phyloP scores from a whole-genome alignment of 2,329 filamentous ascomycete species.

The Colletotrichum salicis region DNA sequence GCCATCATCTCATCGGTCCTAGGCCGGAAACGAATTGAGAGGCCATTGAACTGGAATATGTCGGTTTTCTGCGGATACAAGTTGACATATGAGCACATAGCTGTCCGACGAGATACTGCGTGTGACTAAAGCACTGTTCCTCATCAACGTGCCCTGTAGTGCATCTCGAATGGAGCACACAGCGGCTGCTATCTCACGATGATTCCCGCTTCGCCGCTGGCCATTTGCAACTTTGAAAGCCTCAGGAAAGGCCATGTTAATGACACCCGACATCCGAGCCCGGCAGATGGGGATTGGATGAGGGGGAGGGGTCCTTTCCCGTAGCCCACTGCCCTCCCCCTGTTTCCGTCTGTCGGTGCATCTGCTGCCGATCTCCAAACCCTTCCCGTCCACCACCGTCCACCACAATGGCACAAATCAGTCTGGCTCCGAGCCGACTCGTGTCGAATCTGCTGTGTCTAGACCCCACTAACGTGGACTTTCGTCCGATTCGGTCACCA shows the following conservation, averaged over 20 bases:
- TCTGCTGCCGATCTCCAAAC: slow-evolving; percentile 32
- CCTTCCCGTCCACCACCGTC: slow-evolving; percentile 7
- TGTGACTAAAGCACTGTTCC: too few relatives aligned
- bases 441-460: slow-evolving; percentile 5
- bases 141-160: too few relatives aligned
- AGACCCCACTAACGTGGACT: slow-evolving; percentile 9
- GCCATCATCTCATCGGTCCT: not conserved
- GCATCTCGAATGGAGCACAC: too few relatives aligned
- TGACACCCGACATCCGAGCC: not conserved
- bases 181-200: not conserved
- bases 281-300: not conserved
- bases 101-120: too few relatives aligned
- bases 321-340: not conserved
- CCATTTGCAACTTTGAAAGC: too few relatives aligned
- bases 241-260: not conserved
- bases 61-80: too few relatives aligned
- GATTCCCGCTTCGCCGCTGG: not conserved
- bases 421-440: not conserved
- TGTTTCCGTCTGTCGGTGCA: slow-evolving; percentile 25
- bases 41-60: not conserved
- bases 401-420: slow-evolving; percentile 1
- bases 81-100: too few relatives aligned
- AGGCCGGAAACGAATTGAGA: not conserved
- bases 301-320: not conserved
- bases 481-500: slow-evolving; percentile 11